Conservation (phyloP, 2,329 filamentous ascomycete genomes). For the Pleomassaria siparia region DNA sequence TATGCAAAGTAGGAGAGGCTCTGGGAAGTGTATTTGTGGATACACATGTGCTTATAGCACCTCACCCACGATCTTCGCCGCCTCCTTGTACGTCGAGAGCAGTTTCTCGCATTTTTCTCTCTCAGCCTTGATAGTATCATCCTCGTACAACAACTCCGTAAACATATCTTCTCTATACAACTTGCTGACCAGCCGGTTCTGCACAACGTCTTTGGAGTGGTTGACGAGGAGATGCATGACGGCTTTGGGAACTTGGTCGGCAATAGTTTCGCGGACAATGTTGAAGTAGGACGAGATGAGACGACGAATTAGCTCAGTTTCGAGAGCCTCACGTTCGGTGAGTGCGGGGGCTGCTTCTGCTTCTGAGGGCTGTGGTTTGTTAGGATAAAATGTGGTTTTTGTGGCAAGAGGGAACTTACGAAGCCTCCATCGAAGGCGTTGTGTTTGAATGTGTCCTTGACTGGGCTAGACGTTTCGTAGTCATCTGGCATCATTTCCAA, state of each 20-base stretch:
- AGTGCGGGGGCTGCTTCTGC: slow-evolving; percentile 74
- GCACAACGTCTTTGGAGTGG: slow-evolving; percentile 95
- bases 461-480: slow-evolving; percentile 36
- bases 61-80: slow-evolving; percentile 96
- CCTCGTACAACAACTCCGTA: slow-evolving; percentile 92
- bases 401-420: slow-evolving; percentile 51
- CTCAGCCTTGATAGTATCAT: slow-evolving; percentile 96
- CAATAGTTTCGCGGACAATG: slow-evolving; percentile 97
- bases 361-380: slow-evolving; percentile 37
- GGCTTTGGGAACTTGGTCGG: slow-evolving; percentile 96
- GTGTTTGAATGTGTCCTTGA: slow-evolving; percentile 31
- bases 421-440: slow-evolving; percentile 53
- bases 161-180: slow-evolving; percentile 92
- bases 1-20: not conserved
- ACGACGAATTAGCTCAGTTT: slow-evolving; percentile 94
- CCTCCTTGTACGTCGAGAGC: slow-evolving; percentile 92
- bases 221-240: slow-evolving; percentile 99
- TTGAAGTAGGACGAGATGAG: slow-evolving; percentile 99
- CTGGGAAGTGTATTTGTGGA: not conserved
- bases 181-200: slow-evolving; percentile 93
- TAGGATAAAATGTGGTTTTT: slow-evolving; percentile 13
- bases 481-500: slow-evolving; percentile 45
- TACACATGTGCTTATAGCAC: slow-evolving; percentile 52
- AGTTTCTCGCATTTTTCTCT: slow-evolving; percentile 98
- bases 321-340: slow-evolving; percentile 93